Conservation (phyloP, 2,329 filamentous ascomycete genomes). For the Parastagonospora avenae region DNA sequence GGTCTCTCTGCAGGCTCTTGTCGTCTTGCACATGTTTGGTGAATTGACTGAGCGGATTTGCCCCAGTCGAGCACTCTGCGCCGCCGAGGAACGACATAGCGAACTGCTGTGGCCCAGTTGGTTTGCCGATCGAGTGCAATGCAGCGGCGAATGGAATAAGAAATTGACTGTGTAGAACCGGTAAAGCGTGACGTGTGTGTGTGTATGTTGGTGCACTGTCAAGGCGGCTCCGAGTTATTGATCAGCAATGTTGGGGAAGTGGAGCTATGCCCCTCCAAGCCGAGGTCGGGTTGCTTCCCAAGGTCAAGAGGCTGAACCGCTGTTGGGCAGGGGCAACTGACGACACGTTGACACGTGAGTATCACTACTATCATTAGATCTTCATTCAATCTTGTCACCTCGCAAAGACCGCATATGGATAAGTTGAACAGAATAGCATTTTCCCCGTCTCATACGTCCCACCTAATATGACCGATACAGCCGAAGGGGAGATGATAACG, state of each 20-base stretch:
- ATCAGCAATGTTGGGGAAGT: constrained; percentile 29
- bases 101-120: not conserved
- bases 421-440: not conserved
- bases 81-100: constrained; percentile 95
- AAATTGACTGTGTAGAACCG: constrained; percentile 1
- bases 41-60: constrained; percentile 95
- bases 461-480: constrained; percentile 17
- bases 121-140: not conserved
- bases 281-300: constrained; percentile 12
- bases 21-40: constrained; percentile 97
- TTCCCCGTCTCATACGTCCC: not conserved
- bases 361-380: too few species aligned
- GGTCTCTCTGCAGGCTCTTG: constrained; percentile 90
- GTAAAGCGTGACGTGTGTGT: not conserved
- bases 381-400: not conserved
- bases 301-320: constrained; percentile 3
- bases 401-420: not conserved
- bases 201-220: not conserved
- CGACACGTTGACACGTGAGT: not conserved
- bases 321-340: constrained; percentile 7
- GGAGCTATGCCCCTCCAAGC: constrained; percentile 18
- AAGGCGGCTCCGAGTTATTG: constrained; percentile 15
- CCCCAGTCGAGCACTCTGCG: constrained; percentile 94
- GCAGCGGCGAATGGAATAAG: not conserved
- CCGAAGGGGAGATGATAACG: constrained; percentile 33